Percentiles rank a stretch among this genome's conserved stretches.
Evolutionary conservation across 768 basidiomycete genomes (phyloP).

Genomic region (Leccinum subtestaceum): DNA sequence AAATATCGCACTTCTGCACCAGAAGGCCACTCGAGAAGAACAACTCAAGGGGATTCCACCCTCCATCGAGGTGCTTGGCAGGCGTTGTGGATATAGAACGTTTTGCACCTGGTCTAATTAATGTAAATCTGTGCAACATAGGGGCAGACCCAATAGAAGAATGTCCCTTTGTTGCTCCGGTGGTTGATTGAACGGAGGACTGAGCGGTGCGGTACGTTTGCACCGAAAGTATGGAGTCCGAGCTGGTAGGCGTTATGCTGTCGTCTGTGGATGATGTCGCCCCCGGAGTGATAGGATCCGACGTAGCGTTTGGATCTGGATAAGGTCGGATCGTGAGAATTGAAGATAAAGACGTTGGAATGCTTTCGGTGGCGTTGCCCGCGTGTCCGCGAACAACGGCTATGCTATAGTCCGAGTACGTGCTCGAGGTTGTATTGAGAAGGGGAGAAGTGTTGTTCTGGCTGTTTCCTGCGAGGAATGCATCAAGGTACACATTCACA

Average conservation of each 20-base stretch:
- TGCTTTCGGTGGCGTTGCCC: slow-evolving; percentile 37
- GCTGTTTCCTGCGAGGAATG: slow-evolving; percentile 31
- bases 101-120: slow-evolving; percentile 76
- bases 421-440: slow-evolving; percentile 43
- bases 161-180: slow-evolving; percentile 74
- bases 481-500: slow-evolving; percentile 11
- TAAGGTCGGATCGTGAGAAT: slow-evolving; percentile 67
- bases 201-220: slow-evolving; percentile 64
- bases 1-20: slow-evolving; percentile 79
- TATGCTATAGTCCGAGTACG: slow-evolving; percentile 64
- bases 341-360: slow-evolving; percentile 61
- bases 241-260: slow-evolving; percentile 38
- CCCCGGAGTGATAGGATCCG: slow-evolving; percentile 41
- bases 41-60: slow-evolving; percentile 78
- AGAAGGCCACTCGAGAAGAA: slow-evolving; percentile 73
- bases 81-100: slow-evolving; percentile 37
- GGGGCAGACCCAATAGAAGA: slow-evolving; percentile 60
- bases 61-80: slow-evolving; percentile 31
- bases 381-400: slow-evolving; percentile 58
- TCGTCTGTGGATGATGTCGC: slow-evolving; percentile 27
- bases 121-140: slow-evolving; percentile 80
- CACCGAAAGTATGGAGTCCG: slow-evolving; percentile 53
- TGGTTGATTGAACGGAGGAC: slow-evolving; percentile 45
- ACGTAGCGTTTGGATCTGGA: slow-evolving; percentile 47
- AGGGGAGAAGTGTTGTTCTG: slow-evolving; percentile 54